Percentiles rank a stretch among this genome's conserved stretches.
These are phyloP conservation scores for Danielozyma ontarioensis DNA, from an alignment of 805 yeast genomes.

Conservation along the genomic window DNA sequence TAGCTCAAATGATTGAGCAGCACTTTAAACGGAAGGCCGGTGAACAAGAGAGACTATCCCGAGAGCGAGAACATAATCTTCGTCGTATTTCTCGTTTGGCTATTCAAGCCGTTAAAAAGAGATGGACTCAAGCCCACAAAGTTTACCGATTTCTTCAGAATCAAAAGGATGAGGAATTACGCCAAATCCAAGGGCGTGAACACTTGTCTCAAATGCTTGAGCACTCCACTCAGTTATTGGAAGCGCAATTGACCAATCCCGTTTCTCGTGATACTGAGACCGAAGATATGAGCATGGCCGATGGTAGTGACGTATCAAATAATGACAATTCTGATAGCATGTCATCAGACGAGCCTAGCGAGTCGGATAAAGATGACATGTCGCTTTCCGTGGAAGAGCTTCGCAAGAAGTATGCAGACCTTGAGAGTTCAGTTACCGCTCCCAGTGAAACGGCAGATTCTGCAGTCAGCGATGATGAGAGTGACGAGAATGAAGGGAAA, in stretches of 20 bases:
- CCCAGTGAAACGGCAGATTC: conserved; percentile 5
- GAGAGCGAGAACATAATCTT: conserved; percentile 69
- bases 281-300: conserved; percentile 7
- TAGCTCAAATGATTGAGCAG: conserved; percentile 77
- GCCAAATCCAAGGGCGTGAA: conserved; percentile 76
- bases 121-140: conserved; percentile 88
- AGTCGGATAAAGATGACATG: conserved; percentile 36
- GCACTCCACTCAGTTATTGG: conserved; percentile 84
- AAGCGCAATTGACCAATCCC: conserved; percentile 64
- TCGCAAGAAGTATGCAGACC: conserved; percentile 47
- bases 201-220: conserved; percentile 84
- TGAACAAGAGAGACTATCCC: conserved; percentile 76
- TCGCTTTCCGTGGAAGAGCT: conserved; percentile 52
- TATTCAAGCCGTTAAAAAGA: conserved; percentile 76
- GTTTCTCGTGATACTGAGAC: conserved; percentile 23
- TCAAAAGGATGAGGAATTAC: conserved; percentile 72
- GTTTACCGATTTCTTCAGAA: conserved; percentile 70
- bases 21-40: conserved; percentile 85
- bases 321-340: conserved; percentile 19
- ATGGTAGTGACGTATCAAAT: conserved; percentile 10
- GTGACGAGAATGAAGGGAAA: conserved; percentile 9
- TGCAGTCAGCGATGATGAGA: conserved; percentile 11
- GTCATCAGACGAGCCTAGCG: conserved; percentile 8
- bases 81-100: conserved; percentile 73
- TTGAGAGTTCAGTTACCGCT: conserved; percentile 21